Conservation (phyloP, 768 basidiomycete species). For the Cystofilobasidium macerans region DNA sequence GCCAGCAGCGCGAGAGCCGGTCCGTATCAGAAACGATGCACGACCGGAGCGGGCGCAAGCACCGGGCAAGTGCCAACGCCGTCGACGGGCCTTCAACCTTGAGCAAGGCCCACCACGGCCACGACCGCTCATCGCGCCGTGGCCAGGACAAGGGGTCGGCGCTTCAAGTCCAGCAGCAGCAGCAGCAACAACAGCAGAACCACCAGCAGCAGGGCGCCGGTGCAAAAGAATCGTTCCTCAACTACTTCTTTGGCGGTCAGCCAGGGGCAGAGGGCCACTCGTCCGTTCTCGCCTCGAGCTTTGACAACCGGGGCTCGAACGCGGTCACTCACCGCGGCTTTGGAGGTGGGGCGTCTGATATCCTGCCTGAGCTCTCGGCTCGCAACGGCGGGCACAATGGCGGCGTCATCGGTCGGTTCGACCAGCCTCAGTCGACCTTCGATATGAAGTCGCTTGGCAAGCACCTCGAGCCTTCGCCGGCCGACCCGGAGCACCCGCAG, state of each 20-base stretch:
- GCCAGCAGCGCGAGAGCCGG: constrained; percentile 48
- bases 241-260: constrained; percentile 88
- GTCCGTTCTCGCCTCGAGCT: constrained; percentile 13
- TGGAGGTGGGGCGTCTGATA: constrained; percentile 22
- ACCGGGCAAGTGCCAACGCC: constrained; percentile 25
- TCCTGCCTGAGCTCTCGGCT: constrained; percentile 12
- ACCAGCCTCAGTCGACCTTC: constrained; percentile 56
- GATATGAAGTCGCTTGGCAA: constrained; percentile 98
- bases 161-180: constrained; percentile 16
- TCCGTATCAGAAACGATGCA: constrained; percentile 67
- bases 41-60: constrained; percentile 53
- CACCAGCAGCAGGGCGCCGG: constrained; percentile 8
- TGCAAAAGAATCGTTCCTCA: constrained; percentile 68
- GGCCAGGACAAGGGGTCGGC: constrained; percentile 28
- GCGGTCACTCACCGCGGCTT: constrained; percentile 1
- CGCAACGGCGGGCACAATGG: not conserved
- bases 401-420: constrained; percentile 27
- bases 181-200: not conserved
- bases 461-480: constrained; percentile 70
- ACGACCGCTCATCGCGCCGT: constrained; percentile 35
- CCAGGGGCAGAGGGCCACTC: constrained; percentile 38
- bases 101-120: constrained; percentile 33
- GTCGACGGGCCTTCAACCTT: constrained; percentile 26
- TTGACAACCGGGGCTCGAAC: not conserved
- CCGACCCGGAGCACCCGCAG: constrained; percentile 47